phyloP scores from a whole-genome alignment of 1,139 yeast genomes.

The Geotrichum carabidarum region DNA sequence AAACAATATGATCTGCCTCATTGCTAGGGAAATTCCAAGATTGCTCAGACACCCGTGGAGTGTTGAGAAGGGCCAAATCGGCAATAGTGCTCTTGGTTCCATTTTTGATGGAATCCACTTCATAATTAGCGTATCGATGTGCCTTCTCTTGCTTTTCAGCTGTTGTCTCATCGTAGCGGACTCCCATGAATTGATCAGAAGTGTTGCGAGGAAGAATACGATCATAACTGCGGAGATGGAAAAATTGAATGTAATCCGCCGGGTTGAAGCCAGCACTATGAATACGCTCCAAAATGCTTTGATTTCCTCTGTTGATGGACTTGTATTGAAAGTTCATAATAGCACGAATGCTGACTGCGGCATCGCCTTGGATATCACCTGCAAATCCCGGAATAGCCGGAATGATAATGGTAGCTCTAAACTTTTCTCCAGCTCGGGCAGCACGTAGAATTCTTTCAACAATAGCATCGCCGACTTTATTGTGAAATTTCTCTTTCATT shows the following conservation, averaged over 20 bases:
- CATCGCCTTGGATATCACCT: constrained; percentile 20
- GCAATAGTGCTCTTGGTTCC: constrained; percentile 16
- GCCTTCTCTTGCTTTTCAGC: constrained; percentile 12
- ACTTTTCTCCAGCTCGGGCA: constrained; percentile 19
- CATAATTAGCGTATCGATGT: constrained; percentile 6
- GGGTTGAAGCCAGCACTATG: constrained; percentile 19
- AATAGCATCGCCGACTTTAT: constrained; percentile 21
- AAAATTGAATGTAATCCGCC: constrained; percentile 21
- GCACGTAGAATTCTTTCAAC: constrained; percentile 21
- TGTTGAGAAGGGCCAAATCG: constrained; percentile 12
- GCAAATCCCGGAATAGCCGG: constrained; percentile 24
- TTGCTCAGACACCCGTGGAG: constrained; percentile 11
- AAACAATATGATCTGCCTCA: constrained; percentile 22
- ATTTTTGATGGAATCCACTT: constrained; percentile 1
- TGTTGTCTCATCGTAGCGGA: constrained; percentile 12
- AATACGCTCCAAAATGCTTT: constrained; percentile 20
- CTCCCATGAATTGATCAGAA: constrained; percentile 1
- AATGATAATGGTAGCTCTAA: constrained; percentile 16
- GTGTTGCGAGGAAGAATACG: constrained; percentile 15
- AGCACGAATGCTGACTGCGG: constrained; percentile 20
- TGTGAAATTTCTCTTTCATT: constrained; percentile 19
- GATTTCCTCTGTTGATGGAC: constrained; percentile 20
- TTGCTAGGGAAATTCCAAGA: constrained; percentile 17
- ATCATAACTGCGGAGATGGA: constrained; percentile 19
- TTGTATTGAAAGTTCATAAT: constrained; percentile 22